phyloP scores from a whole-genome alignment of 2,329 filamentous ascomycete genomes.

The Aspergillus phoenicis region DNA sequence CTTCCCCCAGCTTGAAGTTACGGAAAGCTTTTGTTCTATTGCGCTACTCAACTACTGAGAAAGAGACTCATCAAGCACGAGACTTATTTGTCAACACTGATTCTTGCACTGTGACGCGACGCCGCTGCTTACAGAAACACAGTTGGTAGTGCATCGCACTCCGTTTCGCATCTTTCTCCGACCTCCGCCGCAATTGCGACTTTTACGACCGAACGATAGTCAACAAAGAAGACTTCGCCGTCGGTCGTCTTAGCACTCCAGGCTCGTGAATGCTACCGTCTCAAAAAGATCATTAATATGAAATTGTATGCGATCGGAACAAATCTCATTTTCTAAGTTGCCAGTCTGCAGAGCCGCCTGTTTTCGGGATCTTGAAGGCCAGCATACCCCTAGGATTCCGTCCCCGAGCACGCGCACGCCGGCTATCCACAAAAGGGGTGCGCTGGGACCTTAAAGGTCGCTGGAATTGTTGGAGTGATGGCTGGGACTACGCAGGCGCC shows the following conservation, averaged over 20 bases:
- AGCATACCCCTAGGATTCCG: background rate
- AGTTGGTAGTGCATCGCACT: background rate
- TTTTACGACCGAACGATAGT: background rate
- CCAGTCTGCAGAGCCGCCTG: background rate
- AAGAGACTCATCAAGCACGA: background rate
- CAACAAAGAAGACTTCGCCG: background rate
- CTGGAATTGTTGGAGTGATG: constrained; percentile 20
- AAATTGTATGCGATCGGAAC: background rate
- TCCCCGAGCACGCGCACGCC: background rate
- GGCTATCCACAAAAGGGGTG: background rate
- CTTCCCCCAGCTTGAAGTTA: background rate
- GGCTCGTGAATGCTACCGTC: background rate
- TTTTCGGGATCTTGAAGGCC: background rate
- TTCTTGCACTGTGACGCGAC: background rate
- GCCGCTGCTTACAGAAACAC: background rate
- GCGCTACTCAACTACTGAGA: background rate
- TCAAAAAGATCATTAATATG: background rate
- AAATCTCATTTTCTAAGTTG: background rate
- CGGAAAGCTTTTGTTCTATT: background rate
- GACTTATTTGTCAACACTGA: background rate
- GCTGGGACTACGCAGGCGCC: constrained; percentile 24
- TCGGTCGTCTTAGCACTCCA: background rate
- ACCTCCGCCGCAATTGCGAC: constrained; percentile 11
- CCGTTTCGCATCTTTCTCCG: constrained; percentile 14
- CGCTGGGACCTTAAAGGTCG: background rate